Percentiles rank a stretch among this genome's conserved stretches.
Conservation (phyloP, 148 eudicot genomes). For the Dysphania ambrosioides region DNA sequence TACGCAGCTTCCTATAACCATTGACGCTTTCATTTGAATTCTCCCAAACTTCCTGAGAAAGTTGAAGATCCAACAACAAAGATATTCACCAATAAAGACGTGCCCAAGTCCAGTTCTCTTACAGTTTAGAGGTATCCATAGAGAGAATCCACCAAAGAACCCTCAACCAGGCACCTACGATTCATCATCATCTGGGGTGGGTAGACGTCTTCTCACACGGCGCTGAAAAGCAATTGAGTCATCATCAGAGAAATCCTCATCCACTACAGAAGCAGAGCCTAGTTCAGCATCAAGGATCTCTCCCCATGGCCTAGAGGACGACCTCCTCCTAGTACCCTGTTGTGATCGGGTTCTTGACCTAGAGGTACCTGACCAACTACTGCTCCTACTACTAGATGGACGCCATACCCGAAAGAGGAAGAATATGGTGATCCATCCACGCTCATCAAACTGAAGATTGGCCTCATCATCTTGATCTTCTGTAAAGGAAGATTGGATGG, state of each 20-base stretch:
- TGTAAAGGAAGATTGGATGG: slow-evolving; percentile 60
- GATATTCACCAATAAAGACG: background rate
- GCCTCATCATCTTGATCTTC: slow-evolving; percentile 54
- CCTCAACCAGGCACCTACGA: slow-evolving; percentile 7
- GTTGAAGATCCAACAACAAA: background rate
- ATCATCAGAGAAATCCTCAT: slow-evolving; percentile 52
- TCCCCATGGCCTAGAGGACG: slow-evolving; percentile 59
- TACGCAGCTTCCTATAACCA: background rate
- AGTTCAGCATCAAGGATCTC: slow-evolving; percentile 56
- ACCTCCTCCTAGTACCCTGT: slow-evolving; percentile 49
- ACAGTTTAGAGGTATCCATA: background rate
- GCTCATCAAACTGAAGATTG: slow-evolving; percentile 44
- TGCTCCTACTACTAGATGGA: slow-evolving; percentile 48
- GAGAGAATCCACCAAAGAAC: background rate
- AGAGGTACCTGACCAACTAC: slow-evolving; percentile 55
- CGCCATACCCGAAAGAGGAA: slow-evolving; percentile 56
- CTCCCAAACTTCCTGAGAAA: slow-evolving; percentile 2
- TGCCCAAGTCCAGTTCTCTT: background rate
- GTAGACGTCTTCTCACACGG: slow-evolving; percentile 38
- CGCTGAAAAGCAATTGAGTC: slow-evolving; percentile 38
- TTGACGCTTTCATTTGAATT: background rate
- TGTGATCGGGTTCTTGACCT: slow-evolving; percentile 53
- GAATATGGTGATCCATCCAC: slow-evolving; percentile 57
- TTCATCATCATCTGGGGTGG: slow-evolving; percentile 44
- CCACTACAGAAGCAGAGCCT: slow-evolving; percentile 42